A percentile compares a stretch with the other conserved stretches of the same genome.
Evolutionary conservation across 2,329 filamentous ascomycete species (phyloP).

Genomic region (Hymenoscyphus albidus): DNA sequence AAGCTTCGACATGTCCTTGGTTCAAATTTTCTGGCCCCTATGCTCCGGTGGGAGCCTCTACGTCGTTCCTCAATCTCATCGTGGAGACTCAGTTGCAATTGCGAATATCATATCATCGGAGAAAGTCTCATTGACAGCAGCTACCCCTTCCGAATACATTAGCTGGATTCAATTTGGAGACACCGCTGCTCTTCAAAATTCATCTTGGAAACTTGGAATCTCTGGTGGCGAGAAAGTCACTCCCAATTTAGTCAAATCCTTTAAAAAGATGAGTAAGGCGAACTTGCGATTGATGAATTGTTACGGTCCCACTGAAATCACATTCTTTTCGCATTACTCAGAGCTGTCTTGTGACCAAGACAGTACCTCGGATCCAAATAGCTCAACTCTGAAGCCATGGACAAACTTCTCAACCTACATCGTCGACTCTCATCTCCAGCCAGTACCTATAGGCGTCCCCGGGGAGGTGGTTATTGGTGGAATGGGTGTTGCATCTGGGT

Average conservation of each 20-base stretch:
- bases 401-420: slow-evolving; percentile 1
- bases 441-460: not conserved
- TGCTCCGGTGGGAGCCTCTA: slow-evolving; percentile 8
- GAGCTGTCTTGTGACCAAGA: too few relatives aligned
- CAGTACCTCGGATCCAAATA: too few relatives aligned
- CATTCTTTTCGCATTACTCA: too few relatives aligned
- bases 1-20: slow-evolving; percentile 17
- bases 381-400: not conserved
- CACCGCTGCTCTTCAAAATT: not conserved
- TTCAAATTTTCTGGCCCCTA: slow-evolving; percentile 14
- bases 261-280: not conserved
- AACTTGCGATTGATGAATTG: not conserved
- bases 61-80: slow-evolving; percentile 7
- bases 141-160: slow-evolving; percentile 13
- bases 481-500: slow-evolving; percentile 26
- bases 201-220: not conserved
- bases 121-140: slow-evolving; percentile 6
- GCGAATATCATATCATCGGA: slow-evolving; percentile 7
- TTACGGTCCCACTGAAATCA: not conserved
- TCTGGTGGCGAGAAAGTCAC: slow-evolving; percentile 1
- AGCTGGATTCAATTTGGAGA: not conserved
- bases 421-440: not conserved
- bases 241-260: not conserved
- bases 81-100: slow-evolving; percentile 13
- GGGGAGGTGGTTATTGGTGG: not conserved